Conservation (phyloP, 805 yeast genomes). For the Cyberlindnera americana region DNA sequence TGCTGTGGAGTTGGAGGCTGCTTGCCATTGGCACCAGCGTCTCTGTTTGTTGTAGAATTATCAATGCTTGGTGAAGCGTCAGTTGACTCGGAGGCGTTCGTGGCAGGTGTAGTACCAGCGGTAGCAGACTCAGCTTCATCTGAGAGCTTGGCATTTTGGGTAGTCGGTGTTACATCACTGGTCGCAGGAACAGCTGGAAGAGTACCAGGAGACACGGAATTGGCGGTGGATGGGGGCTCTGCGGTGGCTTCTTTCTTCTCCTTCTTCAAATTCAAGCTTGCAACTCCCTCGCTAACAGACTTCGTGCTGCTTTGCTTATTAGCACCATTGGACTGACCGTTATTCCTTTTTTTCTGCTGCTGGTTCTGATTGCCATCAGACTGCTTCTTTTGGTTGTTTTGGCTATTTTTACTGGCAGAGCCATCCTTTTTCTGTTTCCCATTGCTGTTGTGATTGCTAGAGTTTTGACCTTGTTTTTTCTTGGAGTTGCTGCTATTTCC, state of each 20-base stretch:
- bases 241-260: background rate
- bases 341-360: constrained; percentile 2
- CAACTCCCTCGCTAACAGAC: background rate
- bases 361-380: constrained; percentile 1
- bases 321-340: background rate
- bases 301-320: background rate
- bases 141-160: background rate
- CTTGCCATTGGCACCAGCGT: background rate
- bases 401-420: constrained; percentile 5
- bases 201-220: background rate
- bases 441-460: constrained; percentile 9
- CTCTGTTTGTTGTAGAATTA: background rate
- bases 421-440: constrained; percentile 5
- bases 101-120: background rate
- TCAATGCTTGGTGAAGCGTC: background rate
- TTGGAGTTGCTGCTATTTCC: constrained; percentile 4
- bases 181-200: background rate
- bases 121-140: background rate
- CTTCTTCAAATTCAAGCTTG: background rate
- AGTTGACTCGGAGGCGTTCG: background rate
- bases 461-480: constrained; percentile 5
- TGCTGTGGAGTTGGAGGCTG: background rate
- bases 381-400: constrained; percentile 7
- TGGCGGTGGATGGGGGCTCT: background rate
- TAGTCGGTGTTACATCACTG: background rate